Base-by-base conservation (phyloP, 148 eudicot genomes). In the Spergularia marina region DNA sequence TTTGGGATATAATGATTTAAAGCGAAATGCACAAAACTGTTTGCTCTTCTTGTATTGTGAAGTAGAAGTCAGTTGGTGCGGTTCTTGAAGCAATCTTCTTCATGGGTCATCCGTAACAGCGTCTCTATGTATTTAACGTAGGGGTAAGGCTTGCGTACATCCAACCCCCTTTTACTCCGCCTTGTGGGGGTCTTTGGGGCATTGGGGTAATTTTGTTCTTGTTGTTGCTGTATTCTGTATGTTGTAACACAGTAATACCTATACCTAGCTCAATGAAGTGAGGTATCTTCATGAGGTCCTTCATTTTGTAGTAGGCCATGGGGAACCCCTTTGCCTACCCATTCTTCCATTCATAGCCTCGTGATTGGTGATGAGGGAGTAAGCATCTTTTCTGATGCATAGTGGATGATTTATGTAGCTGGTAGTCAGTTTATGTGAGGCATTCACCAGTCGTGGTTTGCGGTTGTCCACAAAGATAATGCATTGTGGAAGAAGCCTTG, bases 281-380 rank as follows among this genome's bases (percentile, higher is more conserved):
- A 34, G 51, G 34, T 71, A 71, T 57, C 53, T 65, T 44, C 54
- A 41, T 8, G 21, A 53, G 44, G 10, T 71, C 63, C 74, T 36
- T 39, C 18, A 21, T 12, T 55, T 16, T 54, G 30, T 20, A 15
- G 59, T 70, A 58, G 65, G 49, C 70, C 20, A 2, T 18, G 12
- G 20, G 51, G 17, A 65, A 0, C 49, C n/a, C 67, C 67, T 36
- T 65, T 40, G 18, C 52, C n/a, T 16, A 14, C 10, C 69, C 34
- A 17, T 40, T n/a, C 18, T 40, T 64, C 18, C 20, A 65, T 41
- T 41, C 10, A 21, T 25, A 62, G 2, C 17, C 66, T 11, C 7
- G 49, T 40, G 51, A 30, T 65, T 65, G 14, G n/a, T 30, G 36
- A 30, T 30, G 69, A 23, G 53, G 10, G 40, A 7, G 40, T 41